Conservation (phyloP, 257 asterid species). For the Gentiana macrophylla region DNA sequence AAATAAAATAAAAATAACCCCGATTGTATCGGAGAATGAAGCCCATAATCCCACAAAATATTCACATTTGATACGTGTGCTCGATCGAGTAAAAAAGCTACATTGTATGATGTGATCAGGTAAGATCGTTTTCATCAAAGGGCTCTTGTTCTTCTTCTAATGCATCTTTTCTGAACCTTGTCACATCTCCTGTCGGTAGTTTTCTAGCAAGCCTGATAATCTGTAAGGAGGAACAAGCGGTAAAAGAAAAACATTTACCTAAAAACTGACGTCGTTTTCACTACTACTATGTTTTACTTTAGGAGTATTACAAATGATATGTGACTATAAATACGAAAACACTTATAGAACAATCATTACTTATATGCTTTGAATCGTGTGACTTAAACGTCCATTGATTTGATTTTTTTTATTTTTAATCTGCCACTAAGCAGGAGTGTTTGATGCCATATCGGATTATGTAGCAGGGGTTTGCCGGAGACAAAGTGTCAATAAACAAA, state of each 20-base stretch:
- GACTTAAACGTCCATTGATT: no score
- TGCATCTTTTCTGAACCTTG: constrained; percentile 37
- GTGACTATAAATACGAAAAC: background rate
- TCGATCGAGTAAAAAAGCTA: no score
- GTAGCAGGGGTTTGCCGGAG: no score
- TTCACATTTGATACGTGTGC: background rate
- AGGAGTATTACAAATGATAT: background rate
- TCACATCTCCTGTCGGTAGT: constrained; percentile 81
- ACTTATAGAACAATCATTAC: no score
- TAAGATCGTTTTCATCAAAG: constrained; percentile 89
- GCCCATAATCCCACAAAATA: constrained; percentile 3
- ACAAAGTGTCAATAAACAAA: no score
- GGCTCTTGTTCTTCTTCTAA: constrained; percentile 40
- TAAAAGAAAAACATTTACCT: no score
- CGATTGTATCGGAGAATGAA: background rate
- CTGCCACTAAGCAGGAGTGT: no score
- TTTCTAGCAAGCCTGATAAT: constrained; percentile 86
- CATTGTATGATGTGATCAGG: constrained; percentile 18
- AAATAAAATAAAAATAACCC: no score
- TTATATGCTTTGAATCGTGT: no score
- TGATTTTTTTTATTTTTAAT: no score
- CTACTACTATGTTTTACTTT: constrained; percentile 1
- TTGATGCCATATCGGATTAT: no score
- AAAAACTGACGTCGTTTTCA: background rate
- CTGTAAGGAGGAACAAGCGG: constrained; percentile 22